A percentile compares a stretch with the other conserved stretches of the same genome.
phyloP scores from a whole-genome alignment of 352 stramenopile species.

The Pythium myriotylum region DNA sequence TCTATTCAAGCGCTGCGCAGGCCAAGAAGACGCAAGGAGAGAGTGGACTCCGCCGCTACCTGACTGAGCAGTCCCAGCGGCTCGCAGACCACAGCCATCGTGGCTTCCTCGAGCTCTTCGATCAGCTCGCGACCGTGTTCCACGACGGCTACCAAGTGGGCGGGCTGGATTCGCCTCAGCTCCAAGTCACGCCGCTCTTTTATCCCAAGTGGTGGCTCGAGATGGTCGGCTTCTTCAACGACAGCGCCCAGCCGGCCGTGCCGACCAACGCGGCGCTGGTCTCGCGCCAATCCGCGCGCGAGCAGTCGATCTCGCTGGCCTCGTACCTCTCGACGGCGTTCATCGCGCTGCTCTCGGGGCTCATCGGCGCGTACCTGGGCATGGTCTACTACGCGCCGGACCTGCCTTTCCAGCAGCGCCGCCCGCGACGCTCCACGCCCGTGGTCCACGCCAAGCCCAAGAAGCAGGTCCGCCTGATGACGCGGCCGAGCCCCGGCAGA shows the following conservation, averaged over 20 bases:
- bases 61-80: constrained; percentile 53
- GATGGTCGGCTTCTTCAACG: constrained; percentile 74
- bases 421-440: constrained; percentile 3
- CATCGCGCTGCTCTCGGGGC: constrained; percentile 18
- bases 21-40: constrained; percentile 47
- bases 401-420: constrained; percentile 7
- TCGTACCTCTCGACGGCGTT: constrained; percentile 23
- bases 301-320: constrained; percentile 13
- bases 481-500: neutral
- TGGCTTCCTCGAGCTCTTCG: constrained; percentile 61
- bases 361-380: constrained; percentile 23
- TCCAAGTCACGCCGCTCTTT: constrained; percentile 64
- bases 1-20: constrained; percentile 43
- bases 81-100: constrained; percentile 56
- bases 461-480: constrained; percentile 23
- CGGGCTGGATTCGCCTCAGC: constrained; percentile 40
- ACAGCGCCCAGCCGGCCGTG: constrained; percentile 12
- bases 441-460: constrained; percentile 16
- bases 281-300: no score
- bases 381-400: constrained; percentile 22
- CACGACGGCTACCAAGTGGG: constrained; percentile 82
- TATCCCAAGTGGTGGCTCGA: constrained; percentile 88
- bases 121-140: constrained; percentile 70
- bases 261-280: no score
- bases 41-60: constrained; percentile 47